Evolutionary conservation across 2,329 filamentous ascomycete species (phyloP).

Genomic region (Stachybotrys chartarum): DNA sequence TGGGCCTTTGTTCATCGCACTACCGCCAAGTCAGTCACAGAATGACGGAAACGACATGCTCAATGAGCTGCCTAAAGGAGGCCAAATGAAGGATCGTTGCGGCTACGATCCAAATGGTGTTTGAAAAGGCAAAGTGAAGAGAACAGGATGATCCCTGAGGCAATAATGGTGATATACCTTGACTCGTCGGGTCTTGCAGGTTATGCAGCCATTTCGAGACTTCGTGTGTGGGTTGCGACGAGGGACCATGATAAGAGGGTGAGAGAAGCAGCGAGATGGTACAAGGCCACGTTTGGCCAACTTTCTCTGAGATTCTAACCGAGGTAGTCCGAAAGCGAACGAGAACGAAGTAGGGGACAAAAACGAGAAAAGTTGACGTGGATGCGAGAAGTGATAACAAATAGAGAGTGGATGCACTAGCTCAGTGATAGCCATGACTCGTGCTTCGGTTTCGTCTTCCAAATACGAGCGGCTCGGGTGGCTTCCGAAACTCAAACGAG

Average conservation of each 20-base stretch:
- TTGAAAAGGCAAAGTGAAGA: no score
- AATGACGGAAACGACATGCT: no score
- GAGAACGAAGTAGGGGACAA: not conserved
- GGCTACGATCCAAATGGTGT: no score
- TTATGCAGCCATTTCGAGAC: conserved; percentile 21
- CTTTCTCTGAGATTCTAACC: conserved; percentile 3
- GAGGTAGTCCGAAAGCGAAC: conserved; percentile 3
- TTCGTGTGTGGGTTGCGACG: conserved; percentile 18
- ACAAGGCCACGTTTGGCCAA: not conserved
- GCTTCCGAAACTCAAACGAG: not conserved
- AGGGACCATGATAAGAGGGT: not conserved
- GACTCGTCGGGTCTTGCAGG: conserved; percentile 24
- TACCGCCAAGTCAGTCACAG: not conserved
- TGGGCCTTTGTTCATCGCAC: conserved; percentile 6
- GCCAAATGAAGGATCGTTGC: no score
- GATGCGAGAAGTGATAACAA: no score
- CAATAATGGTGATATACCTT: conserved; percentile 14
- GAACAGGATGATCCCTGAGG: no score
- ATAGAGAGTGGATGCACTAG: no score
- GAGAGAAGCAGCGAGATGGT: not conserved
- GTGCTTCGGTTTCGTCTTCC: not conserved
- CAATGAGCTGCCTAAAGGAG: no score
- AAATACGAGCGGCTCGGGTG: not conserved
- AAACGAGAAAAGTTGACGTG: no score
- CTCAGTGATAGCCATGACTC: not conserved